A percentile compares a stretch with the other conserved stretches of the same genome.
Evolutionary conservation across 179 eudicot genomes (phyloP).

Genomic region (Kewa caespitosa): DNA sequence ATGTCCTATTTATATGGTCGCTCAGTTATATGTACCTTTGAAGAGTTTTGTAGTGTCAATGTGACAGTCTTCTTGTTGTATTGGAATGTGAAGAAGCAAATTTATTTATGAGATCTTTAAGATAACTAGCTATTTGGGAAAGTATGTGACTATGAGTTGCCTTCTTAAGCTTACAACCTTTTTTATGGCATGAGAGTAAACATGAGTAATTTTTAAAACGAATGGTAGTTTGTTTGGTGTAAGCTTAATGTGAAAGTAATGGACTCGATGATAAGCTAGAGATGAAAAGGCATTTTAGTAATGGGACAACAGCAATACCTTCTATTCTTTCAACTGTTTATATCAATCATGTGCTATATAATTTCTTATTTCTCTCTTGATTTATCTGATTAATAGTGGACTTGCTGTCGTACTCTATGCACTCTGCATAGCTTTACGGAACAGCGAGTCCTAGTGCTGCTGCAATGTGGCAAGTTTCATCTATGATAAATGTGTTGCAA

Average conservation of each 20-base stretch:
- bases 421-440: too few species aligned
- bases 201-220: neutral
- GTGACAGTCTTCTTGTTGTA: neutral
- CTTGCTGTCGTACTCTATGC: too few species aligned
- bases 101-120: neutral
- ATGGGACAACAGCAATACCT: neutral
- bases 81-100: neutral
- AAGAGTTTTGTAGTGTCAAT: constrained; percentile 1
- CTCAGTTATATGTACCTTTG: neutral
- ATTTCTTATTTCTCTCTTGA: too few species aligned
- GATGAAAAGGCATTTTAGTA: too few species aligned
- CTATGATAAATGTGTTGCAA: neutral
- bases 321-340: constrained; percentile 2
- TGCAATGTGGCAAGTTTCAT: neutral
- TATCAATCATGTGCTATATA: too few species aligned
- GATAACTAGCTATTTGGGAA: too few species aligned
- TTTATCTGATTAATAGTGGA: too few species aligned
- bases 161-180: neutral
- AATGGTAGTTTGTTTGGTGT: constrained; percentile 11
- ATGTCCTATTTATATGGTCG: neutral
- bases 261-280: neutral
- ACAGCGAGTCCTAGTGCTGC: too few species aligned
- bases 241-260: neutral
- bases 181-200: neutral
- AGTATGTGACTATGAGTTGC: neutral